These are phyloP conservation scores for Melastoma malabathricum DNA, from an alignment of 345 rosid genomes.

Conservation along the genomic window DNA sequence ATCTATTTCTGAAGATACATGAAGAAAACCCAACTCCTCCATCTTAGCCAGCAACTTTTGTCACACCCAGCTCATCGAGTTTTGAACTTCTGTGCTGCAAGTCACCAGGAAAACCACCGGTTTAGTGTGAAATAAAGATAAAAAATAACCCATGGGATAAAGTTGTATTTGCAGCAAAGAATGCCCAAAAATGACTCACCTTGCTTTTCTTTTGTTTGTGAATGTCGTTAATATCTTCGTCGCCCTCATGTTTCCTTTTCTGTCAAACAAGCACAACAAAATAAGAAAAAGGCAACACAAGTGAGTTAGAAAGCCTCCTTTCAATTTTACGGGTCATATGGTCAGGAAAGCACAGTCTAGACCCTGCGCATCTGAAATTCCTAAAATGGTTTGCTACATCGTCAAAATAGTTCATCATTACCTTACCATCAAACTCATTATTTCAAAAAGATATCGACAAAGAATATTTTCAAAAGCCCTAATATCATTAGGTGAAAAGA, in stretches of 20 bases:
- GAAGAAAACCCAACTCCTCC: constrained; percentile 13
- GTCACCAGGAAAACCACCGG: background rate
- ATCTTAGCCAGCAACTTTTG: constrained; percentile 75
- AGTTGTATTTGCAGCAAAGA: background rate
- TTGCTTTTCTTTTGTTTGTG: constrained; percentile 87
- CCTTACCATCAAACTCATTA: too few species aligned
- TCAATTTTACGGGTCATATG: too few species aligned
- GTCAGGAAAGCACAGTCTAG: too few species aligned
- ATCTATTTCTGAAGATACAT: constrained; percentile 12
- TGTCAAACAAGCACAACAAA: constrained; percentile 15
- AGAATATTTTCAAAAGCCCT: too few species aligned
- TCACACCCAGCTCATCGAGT: constrained; percentile 79
- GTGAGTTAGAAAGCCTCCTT: too few species aligned
- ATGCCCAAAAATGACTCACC: constrained; percentile 30
- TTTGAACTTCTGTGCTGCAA: constrained; percentile 85
- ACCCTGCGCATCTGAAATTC: too few species aligned
- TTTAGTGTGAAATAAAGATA: background rate
- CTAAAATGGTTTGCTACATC: too few species aligned
- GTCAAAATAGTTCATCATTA: too few species aligned
- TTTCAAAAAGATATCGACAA: too few species aligned
- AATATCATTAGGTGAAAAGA: too few species aligned
- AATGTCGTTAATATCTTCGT: constrained; percentile 71
- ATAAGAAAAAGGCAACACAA: background rate
- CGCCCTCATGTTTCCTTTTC: constrained; percentile 97
- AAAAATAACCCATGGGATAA: background rate